Conservation (phyloP, 208 protist species). For the Herpetomonas tarakana region DNA sequence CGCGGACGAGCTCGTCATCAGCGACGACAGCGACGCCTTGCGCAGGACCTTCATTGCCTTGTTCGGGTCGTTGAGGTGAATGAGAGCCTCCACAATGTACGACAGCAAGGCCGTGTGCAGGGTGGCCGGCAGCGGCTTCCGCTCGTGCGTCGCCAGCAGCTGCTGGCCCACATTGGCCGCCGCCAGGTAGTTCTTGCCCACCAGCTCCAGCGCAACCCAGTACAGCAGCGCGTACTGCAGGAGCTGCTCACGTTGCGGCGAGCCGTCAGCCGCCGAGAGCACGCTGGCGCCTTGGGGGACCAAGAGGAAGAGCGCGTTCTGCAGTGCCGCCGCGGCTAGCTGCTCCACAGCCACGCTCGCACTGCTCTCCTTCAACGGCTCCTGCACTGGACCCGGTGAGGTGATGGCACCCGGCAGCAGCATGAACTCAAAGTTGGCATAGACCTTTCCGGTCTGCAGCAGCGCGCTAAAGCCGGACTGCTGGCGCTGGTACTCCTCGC, state of each 20-base stretch:
- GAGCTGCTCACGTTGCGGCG: constrained; percentile 51
- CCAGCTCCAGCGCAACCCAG: constrained; percentile 72
- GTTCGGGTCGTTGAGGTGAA: constrained; percentile 80
- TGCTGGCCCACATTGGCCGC: constrained; percentile 66
- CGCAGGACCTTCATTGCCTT: constrained; percentile 69
- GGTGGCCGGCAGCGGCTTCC: constrained; percentile 47
- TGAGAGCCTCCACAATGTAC: constrained; percentile 79
- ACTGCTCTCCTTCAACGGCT: constrained; percentile 12
- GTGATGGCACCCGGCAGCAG: constrained; percentile 62
- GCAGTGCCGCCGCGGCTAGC: constrained; percentile 41
- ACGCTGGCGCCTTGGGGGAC: constrained; percentile 59
- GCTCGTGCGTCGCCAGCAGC: constrained; percentile 63
- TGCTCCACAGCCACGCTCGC: constrained; percentile 13
- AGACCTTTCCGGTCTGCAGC: constrained; percentile 65
- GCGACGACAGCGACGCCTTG: constrained; percentile 55
- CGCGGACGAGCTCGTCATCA: constrained; percentile 36
- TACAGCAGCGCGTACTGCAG: constrained; percentile 77
- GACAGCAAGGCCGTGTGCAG: constrained; percentile 75
- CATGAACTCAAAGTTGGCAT: constrained; percentile 80
- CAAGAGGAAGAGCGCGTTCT: constrained; percentile 82
- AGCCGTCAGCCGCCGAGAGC: constrained; percentile 49
- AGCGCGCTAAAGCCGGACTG: constrained; percentile 58
- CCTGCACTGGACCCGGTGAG: constrained; percentile 34
- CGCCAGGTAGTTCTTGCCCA: constrained; percentile 72
- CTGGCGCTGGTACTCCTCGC: constrained; percentile 71